These are phyloP conservation scores for Boletus coccyginus DNA, from an alignment of 768 basidiomycete species.

Conservation along the genomic window DNA sequence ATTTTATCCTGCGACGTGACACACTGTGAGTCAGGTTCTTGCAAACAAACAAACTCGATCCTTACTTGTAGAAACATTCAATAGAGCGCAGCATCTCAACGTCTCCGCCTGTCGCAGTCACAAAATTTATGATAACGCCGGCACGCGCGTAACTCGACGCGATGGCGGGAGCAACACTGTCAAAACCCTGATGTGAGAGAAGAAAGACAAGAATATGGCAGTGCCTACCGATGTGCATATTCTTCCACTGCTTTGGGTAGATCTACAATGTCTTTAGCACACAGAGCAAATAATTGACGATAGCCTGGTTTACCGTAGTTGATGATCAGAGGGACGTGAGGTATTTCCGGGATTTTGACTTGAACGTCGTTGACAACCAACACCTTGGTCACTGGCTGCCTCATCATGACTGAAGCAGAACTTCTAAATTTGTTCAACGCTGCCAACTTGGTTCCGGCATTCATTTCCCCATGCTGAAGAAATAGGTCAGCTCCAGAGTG, in stretches of 20 bases:
- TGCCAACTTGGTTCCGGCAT: conserved; percentile 72
- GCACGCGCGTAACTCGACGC: conserved; percentile 81
- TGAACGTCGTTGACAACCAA: conserved; percentile 93
- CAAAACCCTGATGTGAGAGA: conserved; percentile 8
- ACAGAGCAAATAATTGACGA: neutral
- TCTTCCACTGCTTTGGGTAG: conserved; percentile 95
- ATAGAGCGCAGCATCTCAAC: conserved; percentile 98
- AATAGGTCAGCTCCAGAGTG: conserved; percentile 11
- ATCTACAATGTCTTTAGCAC: conserved; percentile 45
- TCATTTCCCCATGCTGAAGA: conserved; percentile 89
- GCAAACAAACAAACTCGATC: conserved; percentile 8
- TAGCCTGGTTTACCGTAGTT: conserved; percentile 70
- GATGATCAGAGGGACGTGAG: conserved; percentile 89
- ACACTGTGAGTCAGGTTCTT: conserved; percentile 13
- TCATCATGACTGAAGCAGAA: conserved; percentile 50
- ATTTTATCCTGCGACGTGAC: conserved; percentile 66
- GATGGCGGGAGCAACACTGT: conserved; percentile 81
- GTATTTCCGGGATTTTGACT: conserved; percentile 85
- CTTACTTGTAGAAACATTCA: conserved; percentile 97
- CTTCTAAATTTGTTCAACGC: conserved; percentile 83
- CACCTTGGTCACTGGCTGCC: conserved; percentile 67
- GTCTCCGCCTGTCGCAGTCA: conserved; percentile 95
- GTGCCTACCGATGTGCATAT: conserved; percentile 83
- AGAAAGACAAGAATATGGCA: neutral
- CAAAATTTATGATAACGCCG: conserved; percentile 94